Evolutionary conservation across 2,329 filamentous ascomycete genomes (phyloP), one percentile per base, ranked within the genome.

Genomic region (Bipolaris cookei): DNA sequence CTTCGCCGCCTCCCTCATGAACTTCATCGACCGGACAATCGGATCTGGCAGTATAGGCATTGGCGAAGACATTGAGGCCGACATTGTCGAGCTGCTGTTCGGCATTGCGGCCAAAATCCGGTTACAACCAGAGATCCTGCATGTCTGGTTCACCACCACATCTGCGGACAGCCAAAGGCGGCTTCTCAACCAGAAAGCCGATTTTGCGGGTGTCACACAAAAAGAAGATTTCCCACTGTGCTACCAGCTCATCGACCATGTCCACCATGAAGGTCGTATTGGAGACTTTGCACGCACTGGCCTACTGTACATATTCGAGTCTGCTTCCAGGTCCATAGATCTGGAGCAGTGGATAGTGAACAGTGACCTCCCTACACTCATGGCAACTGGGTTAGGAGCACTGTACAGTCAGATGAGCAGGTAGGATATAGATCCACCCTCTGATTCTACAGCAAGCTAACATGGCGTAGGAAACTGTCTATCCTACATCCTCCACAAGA

Each of bases 321-420:
- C 92, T 0, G 92, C 94, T 0, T 94, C 92, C 0, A 89, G 87
- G 64, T 96, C 92, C 0, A 85, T 88, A 18, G 85, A 88, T 1
- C 77, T 99, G 57, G 95, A 99, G 78, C 90, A 92, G 70, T 99
- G 95, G 95, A 91, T 99, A 63, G 92, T 98, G 44, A 93, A 97
- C 73, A 97, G 94, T 75, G 95, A 99, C 74, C 82, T 99, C 50
- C 95, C 95, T 11, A 98, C 95, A 0, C 82, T 98, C 63, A 98
- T 99, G 95, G 95, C 95, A 3, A 98, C 92, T 0, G 95, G 95
- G 0, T 80, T 99, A 0, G 95, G 95, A 14, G 95, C 87, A 8
- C 85, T 82, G 70, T 90, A 90, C 74, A 90, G 87, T 68, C 86
- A 89, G 67, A 77, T 90, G 58, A 88, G 86, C 74, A 83, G 85